phyloP scores from a whole-genome alignment of 2,329 filamentous ascomycete species.

The Epichloe sylvatica region DNA sequence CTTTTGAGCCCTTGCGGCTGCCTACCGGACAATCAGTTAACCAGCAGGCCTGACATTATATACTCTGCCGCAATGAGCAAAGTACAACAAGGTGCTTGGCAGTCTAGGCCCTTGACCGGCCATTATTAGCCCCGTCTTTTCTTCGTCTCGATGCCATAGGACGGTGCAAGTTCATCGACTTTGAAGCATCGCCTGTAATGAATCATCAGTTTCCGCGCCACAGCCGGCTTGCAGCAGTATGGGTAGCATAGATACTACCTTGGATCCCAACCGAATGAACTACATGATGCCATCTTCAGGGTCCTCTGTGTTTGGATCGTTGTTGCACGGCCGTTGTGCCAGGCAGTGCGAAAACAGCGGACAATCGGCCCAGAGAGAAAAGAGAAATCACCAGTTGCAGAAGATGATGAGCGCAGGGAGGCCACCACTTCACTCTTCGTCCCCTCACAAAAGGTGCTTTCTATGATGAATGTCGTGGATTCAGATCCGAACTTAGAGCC shows the following conservation, averaged over 20 bases:
- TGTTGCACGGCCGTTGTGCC: neutral
- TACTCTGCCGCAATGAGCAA: neutral
- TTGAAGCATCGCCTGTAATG: neutral
- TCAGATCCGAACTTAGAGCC: neutral
- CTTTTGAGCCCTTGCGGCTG: neutral
- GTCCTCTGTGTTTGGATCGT: neutral
- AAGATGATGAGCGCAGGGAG: too few relatives aligned
- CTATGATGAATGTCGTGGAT: neutral
- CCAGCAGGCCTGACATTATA: conserved; percentile 1
- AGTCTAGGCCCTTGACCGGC: too few relatives aligned
- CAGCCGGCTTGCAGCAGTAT: neutral
- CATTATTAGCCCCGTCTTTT: neutral
- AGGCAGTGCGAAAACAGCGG: too few relatives aligned
- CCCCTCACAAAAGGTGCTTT: neutral
- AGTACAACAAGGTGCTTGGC: neutral
- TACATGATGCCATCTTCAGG: neutral
- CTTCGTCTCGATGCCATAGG: neutral
- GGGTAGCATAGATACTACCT: neutral
- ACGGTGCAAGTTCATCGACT: neutral
- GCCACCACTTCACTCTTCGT: too few relatives aligned
- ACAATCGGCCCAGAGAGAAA: too few relatives aligned
- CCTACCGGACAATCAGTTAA: neutral
- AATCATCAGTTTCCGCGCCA: neutral
- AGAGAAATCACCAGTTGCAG: too few relatives aligned
- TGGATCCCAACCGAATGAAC: neutral